Evolutionary conservation across 2,329 filamentous ascomycete species (phyloP), one percentile per base, ranked within the genome.

Genomic region (Fusarium xyrophilum): DNA sequence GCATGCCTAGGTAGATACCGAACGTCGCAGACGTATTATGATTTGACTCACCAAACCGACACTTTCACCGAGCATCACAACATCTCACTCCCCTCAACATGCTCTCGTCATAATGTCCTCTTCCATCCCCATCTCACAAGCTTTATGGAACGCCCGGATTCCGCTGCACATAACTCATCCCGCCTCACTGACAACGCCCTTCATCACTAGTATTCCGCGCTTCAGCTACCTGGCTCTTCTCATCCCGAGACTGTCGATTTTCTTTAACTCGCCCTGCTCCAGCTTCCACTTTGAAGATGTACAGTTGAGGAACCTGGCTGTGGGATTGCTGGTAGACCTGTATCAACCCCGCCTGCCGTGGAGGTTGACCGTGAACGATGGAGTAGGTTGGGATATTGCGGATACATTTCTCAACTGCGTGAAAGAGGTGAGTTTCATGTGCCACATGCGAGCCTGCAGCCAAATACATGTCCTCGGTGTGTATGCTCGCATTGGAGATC

Each of bases 401-500:
- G 86, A 89, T 74, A 88, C 87, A 0, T 90, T 89, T 69, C 81
- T 89, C 58, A 90, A 90, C 76, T 84, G 84, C 59, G 86, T 86
- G 65, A 90, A 90, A 76, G 88, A 90, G 80, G 85, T 85, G 60
- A 73, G 81, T 75, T 23, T 13, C 38, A 14, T 25, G 28, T 32
- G 7, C 35, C 19, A 10, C 30, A 8, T 12, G 19, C 28, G 10
- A 19, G 17, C 2, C 12, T 10, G 14, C 12, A 32, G 19, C 23
- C 15, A 17, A 13, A 23, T 19, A 43, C 8, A 10, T 19, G 14
- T 11, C 23, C 10, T 21, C 13, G 30, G 21, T 21, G n/a, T 48
- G 7, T 27, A 14, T 3, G 13, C 23, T n/a, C 6, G 38, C 36
- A 28, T 25, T 8, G 17, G 23, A 33, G 10, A 25, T 21, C 2